phyloP scores from a whole-genome alignment of 179 eudicot species.

The Nepenthes alata region DNA sequence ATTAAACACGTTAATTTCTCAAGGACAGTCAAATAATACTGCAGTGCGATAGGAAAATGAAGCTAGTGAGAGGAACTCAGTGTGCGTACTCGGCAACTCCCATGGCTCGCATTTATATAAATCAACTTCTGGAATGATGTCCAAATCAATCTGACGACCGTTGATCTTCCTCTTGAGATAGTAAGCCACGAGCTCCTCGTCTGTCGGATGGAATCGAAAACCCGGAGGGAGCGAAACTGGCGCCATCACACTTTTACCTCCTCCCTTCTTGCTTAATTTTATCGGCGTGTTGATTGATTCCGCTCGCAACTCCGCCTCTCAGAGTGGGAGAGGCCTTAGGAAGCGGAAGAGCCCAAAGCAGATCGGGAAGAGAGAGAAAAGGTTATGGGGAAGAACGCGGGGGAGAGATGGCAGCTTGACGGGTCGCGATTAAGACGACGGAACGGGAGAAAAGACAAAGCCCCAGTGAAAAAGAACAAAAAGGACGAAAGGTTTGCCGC shows the following conservation, averaged over 20 bases:
- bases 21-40: no score
- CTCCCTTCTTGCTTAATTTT: no score
- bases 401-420: background rate
- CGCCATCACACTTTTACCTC: conserved; percentile 1
- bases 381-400: background rate
- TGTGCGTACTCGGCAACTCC: conserved; percentile 9
- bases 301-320: no score
- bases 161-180: conserved; percentile 10
- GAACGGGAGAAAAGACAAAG: background rate
- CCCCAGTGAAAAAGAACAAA: conserved; percentile 1
- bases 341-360: background rate
- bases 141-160: conserved; percentile 9
- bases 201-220: conserved; percentile 12
- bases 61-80: background rate
- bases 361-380: background rate
- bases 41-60: no score
- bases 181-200: conserved; percentile 8
- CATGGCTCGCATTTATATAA: conserved; percentile 12
- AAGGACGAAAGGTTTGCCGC: background rate
- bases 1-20: no score
- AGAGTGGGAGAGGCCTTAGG: no score
- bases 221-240: conserved; percentile 10
- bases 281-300: no score
- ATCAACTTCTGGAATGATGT: conserved; percentile 11
- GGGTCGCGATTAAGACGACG: background rate